Percentiles rank a stretch among this genome's conserved stretches.
phyloP scores from a whole-genome alignment of 2,329 filamentous ascomycete species.

The Fusarium humuli region DNA sequence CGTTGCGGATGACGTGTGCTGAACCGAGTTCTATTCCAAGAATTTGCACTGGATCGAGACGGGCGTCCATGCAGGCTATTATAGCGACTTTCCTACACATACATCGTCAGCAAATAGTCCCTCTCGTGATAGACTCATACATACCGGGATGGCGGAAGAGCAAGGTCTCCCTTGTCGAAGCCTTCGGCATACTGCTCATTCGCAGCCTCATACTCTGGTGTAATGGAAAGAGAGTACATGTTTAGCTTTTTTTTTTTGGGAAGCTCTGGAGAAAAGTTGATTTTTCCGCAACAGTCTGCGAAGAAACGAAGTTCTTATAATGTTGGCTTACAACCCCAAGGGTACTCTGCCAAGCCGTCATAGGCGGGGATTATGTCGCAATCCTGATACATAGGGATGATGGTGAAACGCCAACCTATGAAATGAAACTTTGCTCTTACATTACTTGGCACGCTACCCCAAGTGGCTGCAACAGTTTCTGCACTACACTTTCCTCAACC shows the following conservation, averaged over 20 bases:
- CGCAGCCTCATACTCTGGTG: slow-evolving; percentile 41
- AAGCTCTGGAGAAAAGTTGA: too few species aligned
- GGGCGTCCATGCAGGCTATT: slow-evolving; percentile 86
- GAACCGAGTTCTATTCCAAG: slow-evolving; percentile 63
- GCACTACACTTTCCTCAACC: not conserved
- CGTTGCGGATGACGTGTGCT: slow-evolving; percentile 84
- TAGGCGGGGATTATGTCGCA: slow-evolving; percentile 38
- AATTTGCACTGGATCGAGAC: slow-evolving; percentile 65
- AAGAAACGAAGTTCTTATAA: not conserved
- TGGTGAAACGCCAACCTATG: not conserved
- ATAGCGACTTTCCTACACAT: slow-evolving; percentile 49
- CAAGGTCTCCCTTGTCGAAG: slow-evolving; percentile 41
- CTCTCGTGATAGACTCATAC: accelerated
- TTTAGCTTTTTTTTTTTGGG: not conserved
- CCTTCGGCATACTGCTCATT: slow-evolving; percentile 38
- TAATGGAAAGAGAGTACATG: slow-evolving; percentile 37
- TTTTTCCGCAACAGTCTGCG: not conserved
- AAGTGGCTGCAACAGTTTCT: not conserved
- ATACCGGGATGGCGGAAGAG: slow-evolving; percentile 43
- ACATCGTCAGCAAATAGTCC: not conserved
- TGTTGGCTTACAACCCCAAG: not conserved
- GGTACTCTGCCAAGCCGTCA: slow-evolving; percentile 11
- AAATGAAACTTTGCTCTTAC: not conserved
- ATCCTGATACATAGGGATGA: slow-evolving; percentile 13
- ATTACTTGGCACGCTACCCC: not conserved